Evolutionary conservation across 2,329 filamentous ascomycete species (phyloP), one percentile per base, ranked within the genome.

Genomic region (Eutypa lata): DNA sequence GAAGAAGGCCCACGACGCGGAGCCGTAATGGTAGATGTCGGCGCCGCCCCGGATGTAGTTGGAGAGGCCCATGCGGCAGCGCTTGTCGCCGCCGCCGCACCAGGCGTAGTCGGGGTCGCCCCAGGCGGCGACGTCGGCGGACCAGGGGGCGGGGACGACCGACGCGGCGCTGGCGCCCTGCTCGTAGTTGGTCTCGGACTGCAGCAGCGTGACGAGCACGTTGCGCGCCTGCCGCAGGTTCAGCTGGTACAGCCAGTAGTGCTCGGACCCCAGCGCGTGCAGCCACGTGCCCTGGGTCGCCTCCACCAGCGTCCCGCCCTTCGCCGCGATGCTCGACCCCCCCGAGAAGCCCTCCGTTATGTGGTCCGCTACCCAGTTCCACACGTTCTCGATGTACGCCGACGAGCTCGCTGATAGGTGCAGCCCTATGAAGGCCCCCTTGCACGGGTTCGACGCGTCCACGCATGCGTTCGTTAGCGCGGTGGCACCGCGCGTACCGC

Each of bases 231-330:
- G 67, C 47, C 73, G 69, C 49, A 83, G 65, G 56, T 82, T 79
- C 57, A 83, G 76, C 66, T 84, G 79, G 68, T 84, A 85, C 47
- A 84, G 66, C 65, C 77, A 76, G 67, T 76, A 77, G 64, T 85
- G 82, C 68, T 85, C 82, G 45, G 73, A 77, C 2, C 76, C 76
- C 1, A 77, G 73, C 4, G 76, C 78, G 55, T 77, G 73, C 10
- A 82, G 68, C 79, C 79, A 82, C 18, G 76, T 77, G 6, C 75
- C 76, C 38, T 68, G 65, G 14, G 71, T 73, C 1, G 73, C 68
- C 58, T 80, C 74, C 18, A 78, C 68, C 1, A 79, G 68, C 16
- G 68, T 65, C 28, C 76, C 76, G 19, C 81, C 77, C 46, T 78
- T 81, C 33, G 67, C 74, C 3, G 75, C 77, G 53, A 78, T 79